Evolutionary conservation across 257 asterid genomes (phyloP).

Genomic region (Solanum okadae): DNA sequence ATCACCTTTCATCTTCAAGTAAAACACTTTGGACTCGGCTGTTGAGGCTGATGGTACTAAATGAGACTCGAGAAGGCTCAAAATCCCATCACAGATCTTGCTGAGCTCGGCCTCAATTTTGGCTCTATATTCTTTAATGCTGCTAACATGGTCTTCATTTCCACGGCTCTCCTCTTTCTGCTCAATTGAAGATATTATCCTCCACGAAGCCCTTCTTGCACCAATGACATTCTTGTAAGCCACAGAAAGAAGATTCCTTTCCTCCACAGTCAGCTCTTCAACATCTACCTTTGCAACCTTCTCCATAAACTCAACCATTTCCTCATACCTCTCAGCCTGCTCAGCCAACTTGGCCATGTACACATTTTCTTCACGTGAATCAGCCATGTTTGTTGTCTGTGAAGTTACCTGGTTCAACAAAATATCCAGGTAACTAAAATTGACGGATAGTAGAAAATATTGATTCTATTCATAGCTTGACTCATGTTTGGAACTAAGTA

Average conservation of each 20-base stretch:
- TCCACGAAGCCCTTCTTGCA: constrained; percentile 21
- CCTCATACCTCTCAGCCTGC: constrained; percentile 18
- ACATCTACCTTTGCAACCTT: constrained; percentile 14
- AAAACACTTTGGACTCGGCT: constrained; percentile 14
- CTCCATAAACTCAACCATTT: constrained; percentile 17
- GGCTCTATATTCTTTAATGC: constrained; percentile 10
- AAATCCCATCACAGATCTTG: constrained; percentile 15
- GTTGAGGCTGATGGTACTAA: constrained; percentile 11
- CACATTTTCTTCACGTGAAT: constrained; percentile 12
- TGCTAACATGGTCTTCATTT: constrained; percentile 10
- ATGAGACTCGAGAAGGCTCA: constrained; percentile 15
- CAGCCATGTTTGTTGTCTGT: neutral
- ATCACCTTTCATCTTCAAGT: constrained; percentile 22
- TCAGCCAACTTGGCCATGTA: constrained; percentile 18
- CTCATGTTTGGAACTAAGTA: neutral
- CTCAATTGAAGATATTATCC: constrained; percentile 19
- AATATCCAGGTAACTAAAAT: neutral
- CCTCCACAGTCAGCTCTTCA: constrained; percentile 14
- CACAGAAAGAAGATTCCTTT: constrained; percentile 16
- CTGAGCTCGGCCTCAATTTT: constrained; percentile 15
- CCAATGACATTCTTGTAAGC: constrained; percentile 19
- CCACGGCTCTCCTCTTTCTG: constrained; percentile 16
- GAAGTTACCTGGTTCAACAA: neutral
- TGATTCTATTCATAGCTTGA: neutral
- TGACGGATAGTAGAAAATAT: neutral